These are phyloP conservation scores for Globisporangium uncinulatum DNA, from an alignment of 352 stramenopile genomes.

Conservation along the genomic window DNA sequence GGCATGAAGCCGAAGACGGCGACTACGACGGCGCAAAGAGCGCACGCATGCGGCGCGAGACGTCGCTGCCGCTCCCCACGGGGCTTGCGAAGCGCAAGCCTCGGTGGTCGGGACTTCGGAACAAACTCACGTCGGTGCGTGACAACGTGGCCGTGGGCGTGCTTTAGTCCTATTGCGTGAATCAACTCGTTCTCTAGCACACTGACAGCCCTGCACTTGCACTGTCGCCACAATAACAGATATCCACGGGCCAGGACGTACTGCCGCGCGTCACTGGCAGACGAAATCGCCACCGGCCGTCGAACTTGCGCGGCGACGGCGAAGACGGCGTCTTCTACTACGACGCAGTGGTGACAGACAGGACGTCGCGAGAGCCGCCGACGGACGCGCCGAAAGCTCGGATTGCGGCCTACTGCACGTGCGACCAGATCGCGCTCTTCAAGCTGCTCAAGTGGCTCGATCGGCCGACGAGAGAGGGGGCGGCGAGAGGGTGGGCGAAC, in stretches of 20 bases:
- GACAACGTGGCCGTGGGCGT: neutral
- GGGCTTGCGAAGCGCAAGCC: constrained; percentile 27
- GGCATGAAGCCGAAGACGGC: neutral
- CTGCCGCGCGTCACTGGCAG: constrained; percentile 18
- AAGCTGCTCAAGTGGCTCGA: constrained; percentile 73
- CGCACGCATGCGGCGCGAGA: neutral
- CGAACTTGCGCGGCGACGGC: constrained; percentile 9
- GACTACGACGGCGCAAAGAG: constrained; percentile 3
- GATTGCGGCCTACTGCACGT: constrained; percentile 64
- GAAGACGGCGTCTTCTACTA: constrained; percentile 23
- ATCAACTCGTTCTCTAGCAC: neutral
- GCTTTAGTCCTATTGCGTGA: no score
- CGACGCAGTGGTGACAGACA: constrained; percentile 25
- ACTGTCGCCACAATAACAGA: neutral
- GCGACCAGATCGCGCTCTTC: constrained; percentile 63
- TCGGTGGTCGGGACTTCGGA: constrained; percentile 28
- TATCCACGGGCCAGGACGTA: constrained; percentile 2
- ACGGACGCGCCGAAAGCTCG: constrained; percentile 36
- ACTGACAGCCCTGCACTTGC: neutral
- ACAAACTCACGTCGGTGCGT: constrained; percentile 21
- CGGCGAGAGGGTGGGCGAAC: constrained; percentile 34
- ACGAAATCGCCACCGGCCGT: constrained; percentile 14
- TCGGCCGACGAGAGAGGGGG: constrained; percentile 12
- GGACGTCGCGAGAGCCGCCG: constrained; percentile 28
- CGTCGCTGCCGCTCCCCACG: constrained; percentile 7